Base-by-base conservation (phyloP, 192 early-diverging fungal genomes). In the Coemansia sp. region DNA sequence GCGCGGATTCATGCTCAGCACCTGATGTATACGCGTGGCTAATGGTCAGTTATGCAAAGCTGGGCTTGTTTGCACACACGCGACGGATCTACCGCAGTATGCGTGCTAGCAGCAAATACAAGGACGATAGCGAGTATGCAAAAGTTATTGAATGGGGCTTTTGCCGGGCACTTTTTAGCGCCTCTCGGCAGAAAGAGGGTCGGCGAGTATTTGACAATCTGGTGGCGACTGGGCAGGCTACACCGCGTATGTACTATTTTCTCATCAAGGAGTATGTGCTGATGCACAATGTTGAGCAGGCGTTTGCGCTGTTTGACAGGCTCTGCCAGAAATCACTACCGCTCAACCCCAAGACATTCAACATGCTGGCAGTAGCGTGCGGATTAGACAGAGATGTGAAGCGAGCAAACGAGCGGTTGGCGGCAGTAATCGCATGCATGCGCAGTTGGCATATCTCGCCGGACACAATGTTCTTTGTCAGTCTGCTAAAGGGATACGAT, bases 401-500 rank as follows among this genome's bases (percentile, higher is more conserved):
- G 12, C 53, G 46, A 16, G 37, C 62, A 15, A 56, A 46, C 12
- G 7, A 15, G 38, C 40, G 59, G 38, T 37, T 76, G 17, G 43
- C 47, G 15, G 57, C 57, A 1, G 48, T 70, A 15, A 44, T 54
- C 17, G 53, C 56, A 16, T 62, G 50, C 31, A 59, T 64, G 50
- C 55, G 51, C n/a, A 71, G 60, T 53, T 77, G 74, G 74, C 51
- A 50, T 2, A 39, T 46, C 18, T 21, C 46, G 15, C 67, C 56
- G 0, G 60, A 57, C 5, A 36, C 23, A 11, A 3, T n/a, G 2
- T 77, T 77, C 40, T 62, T 77, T 34, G 9, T 63, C 17, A 32
- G 53, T 12, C 20, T 71, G 26, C 21, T 77, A 39, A 53, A 50
- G n/a, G 74, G 74, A 8, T 77, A 77, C 44, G 21, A 50, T 40